A percentile compares a stretch with the other conserved stretches of the same genome.
phyloP scores from a whole-genome alignment of 805 yeast genomes.

The Suhomyces sp. region DNA sequence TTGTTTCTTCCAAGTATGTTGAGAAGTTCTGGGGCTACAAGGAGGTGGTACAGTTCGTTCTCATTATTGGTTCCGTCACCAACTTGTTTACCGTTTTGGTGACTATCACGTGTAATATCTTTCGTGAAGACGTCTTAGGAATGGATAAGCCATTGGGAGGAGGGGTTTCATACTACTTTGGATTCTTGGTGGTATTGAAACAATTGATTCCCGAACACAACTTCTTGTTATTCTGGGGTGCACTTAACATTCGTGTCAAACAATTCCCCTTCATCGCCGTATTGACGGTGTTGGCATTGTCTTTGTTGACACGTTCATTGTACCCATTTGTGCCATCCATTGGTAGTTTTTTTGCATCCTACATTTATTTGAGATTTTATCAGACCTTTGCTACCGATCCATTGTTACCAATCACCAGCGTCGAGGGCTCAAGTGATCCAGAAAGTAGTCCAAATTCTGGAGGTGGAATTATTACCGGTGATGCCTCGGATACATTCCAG shows the following conservation, averaged over 20 bases:
- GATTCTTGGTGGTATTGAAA: constrained; percentile 56
- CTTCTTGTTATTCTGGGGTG: constrained; percentile 46
- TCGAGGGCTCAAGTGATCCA: constrained; percentile 12
- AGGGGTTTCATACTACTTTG: constrained; percentile 51
- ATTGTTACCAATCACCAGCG: constrained; percentile 47
- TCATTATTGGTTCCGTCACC: constrained; percentile 55
- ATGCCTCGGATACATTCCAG: constrained; percentile 87
- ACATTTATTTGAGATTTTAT: constrained; percentile 77
- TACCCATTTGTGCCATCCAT: constrained; percentile 58
- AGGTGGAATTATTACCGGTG: constrained; percentile 56
- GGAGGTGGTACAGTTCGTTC: constrained; percentile 51
- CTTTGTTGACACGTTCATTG: constrained; percentile 30
- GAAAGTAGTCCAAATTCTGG: background rate
- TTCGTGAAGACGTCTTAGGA: constrained; percentile 32
- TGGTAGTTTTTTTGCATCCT: constrained; percentile 63
- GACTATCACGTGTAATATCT: constrained; percentile 37
- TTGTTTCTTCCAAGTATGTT: constrained; percentile 44
- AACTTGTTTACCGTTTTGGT: constrained; percentile 51
- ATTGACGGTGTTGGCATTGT: constrained; percentile 34
- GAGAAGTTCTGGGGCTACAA: constrained; percentile 52
- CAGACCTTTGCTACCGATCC: constrained; percentile 59
- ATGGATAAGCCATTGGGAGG: constrained; percentile 51
- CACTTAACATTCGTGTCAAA: constrained; percentile 53
- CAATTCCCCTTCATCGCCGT: constrained; percentile 55
- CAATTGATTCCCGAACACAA: constrained; percentile 60